These are phyloP conservation scores for Microdochium trichocladiopsis DNA, from an alignment of 2,329 filamentous ascomycete species.

Conservation along the genomic window DNA sequence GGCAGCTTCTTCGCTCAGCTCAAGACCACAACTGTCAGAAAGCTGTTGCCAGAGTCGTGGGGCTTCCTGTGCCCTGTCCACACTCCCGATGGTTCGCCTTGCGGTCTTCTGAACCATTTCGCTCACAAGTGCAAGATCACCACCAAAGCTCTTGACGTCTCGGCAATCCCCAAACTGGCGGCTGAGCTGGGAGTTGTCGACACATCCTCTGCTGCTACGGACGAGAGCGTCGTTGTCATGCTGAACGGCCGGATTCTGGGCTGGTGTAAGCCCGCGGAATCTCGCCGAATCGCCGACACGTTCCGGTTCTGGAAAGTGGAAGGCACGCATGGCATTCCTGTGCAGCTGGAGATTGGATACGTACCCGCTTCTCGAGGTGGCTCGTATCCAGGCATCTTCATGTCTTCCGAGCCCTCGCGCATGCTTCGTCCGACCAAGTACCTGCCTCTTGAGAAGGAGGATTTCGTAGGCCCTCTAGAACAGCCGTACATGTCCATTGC, in stretches of 20 bases:
- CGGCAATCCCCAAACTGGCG: constrained; percentile 65
- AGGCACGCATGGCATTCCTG: constrained; percentile 70
- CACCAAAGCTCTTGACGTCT: constrained; percentile 68
- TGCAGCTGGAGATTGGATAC: constrained; percentile 85
- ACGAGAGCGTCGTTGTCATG: constrained; percentile 83
- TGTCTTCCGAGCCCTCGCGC: constrained; percentile 76
- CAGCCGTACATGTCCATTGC: constrained; percentile 99
- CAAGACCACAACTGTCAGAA: constrained; percentile 95
- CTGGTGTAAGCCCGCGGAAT: constrained; percentile 81
- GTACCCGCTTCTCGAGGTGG: constrained; percentile 82
- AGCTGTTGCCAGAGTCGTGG: constrained; percentile 93
- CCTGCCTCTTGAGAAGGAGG: constrained; percentile 74
- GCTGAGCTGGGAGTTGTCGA: constrained; percentile 73
- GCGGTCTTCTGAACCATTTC: constrained; percentile 89
- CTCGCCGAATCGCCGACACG: constrained; percentile 74
- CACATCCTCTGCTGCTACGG: constrained; percentile 68
- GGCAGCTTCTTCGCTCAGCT: constrained; percentile 97
- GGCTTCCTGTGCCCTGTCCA: constrained; percentile 96
- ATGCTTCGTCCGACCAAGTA: constrained; percentile 94
- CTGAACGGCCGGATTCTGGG: constrained; percentile 86
- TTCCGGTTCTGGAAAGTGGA: constrained; percentile 94
- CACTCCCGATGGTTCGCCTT: constrained; percentile 92
- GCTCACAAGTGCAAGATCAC: constrained; percentile 91
- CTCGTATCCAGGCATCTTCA: constrained; percentile 94
- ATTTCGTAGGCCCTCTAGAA: constrained; percentile 88